These are phyloP conservation scores for Alternaria alternata DNA, from an alignment of 2,329 filamentous ascomycete genomes.

Conservation along the genomic window DNA sequence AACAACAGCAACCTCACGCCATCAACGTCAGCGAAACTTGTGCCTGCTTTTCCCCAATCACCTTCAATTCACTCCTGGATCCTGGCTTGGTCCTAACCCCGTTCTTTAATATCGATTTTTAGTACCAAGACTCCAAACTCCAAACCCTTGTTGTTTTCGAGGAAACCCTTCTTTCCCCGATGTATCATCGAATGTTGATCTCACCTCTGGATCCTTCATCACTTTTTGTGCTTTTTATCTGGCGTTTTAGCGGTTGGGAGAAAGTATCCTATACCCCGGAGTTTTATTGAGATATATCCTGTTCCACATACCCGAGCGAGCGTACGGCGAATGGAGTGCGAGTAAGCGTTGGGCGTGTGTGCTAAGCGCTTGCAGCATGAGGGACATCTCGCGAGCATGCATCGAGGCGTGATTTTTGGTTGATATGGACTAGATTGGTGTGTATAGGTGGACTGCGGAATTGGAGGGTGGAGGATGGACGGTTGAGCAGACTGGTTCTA, in stretches of 20 bases:
- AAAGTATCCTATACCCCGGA: constrained; percentile 40
- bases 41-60: not conserved
- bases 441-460: not conserved
- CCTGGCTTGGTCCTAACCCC: constrained; percentile 23
- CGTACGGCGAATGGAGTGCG: not conserved
- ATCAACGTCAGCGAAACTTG: constrained; percentile 3
- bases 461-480: not conserved
- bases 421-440: constrained; percentile 2
- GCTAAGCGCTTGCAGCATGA: not conserved
- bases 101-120: constrained; percentile 23
- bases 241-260: constrained; percentile 30
- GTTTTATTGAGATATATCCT: constrained; percentile 8
- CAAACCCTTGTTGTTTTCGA: not conserved
- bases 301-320: not conserved
- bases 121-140: constrained; percentile 3
- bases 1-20: constrained; percentile 9
- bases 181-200: constrained; percentile 14
- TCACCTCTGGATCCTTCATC: constrained; percentile 15
- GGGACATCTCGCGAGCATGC: not conserved
- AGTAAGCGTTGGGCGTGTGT: not conserved
- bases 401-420: not conserved
- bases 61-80: constrained; percentile 24
- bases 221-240: constrained; percentile 11
- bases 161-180: not conserved
- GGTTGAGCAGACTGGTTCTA: not conserved